Base-by-base conservation (phyloP, 768 basidiomycete species). In the Sarcodon sp. region DNA sequence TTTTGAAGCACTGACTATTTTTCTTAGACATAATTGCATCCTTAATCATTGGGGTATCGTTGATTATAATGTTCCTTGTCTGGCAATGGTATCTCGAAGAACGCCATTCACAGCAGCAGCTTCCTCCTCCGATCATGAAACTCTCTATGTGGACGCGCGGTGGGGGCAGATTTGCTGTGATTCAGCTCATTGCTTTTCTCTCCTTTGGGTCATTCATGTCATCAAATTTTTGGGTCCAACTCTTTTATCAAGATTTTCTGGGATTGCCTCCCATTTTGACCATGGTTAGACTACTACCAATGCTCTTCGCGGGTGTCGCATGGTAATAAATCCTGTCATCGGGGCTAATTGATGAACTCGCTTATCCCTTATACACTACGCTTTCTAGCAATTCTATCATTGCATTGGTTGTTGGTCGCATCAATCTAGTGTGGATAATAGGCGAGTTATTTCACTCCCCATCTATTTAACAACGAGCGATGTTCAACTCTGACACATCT, bases 171-270 rank as follows among this genome's bases (percentile, higher is more conserved):
- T 74, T 84, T 54, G 70, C 78, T 1, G 81, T 71, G 1, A 73
- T 83, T 55, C 73, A 82, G 54, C 55, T 52, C 1, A 72, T 85
- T n/a, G 79, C 75, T 1, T 83, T 83, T 59, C 59, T 80, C 15
- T 73, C 76, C 46, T 83, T 78, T 76, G 69, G 72, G 39, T 64
- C 70, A 3, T 83, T 83, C 64, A 54, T 71, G 7, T 58, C 64
- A 11, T 84, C 75, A 73, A 57, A 59, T 2, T 75, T 77, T 56
- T 77, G 73, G 73, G 61, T 61, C 16, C 70, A 86, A 77, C 57
- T 87, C 6, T 87, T 79, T 57, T 89, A 86, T 58, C 84, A 89
- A 55, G 69, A 76, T 43, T 89, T 79, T 57, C 53, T 69, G 11
- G 55, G 63, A 0, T 69, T 79, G 4, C 68, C 62, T 0, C 79